A percentile compares a stretch with the other conserved stretches of the same genome.
Conservation (phyloP, 2,329 filamentous ascomycete genomes). For the Orbilia quercus region DNA sequence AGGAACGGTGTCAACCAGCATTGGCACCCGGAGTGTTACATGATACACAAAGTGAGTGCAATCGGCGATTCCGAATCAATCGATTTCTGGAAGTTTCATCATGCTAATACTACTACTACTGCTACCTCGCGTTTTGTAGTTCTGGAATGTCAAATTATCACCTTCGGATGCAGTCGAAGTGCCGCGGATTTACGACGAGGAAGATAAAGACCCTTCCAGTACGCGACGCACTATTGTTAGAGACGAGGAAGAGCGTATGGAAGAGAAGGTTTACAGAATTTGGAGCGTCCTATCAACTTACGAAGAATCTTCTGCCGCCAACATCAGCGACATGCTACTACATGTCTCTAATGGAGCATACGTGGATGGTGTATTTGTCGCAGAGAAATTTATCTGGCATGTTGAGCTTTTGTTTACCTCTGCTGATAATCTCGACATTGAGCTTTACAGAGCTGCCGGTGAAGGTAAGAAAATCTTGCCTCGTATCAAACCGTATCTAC, state of each 20-base stretch:
- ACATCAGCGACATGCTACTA: slow-evolving; percentile 98
- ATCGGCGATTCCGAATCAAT: slow-evolving; percentile 11
- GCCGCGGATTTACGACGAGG: slow-evolving; percentile 62
- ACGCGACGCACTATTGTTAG: slow-evolving; percentile 80
- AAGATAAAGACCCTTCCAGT: slow-evolving; percentile 68
- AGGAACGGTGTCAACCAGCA: slow-evolving; percentile 98
- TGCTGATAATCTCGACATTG: slow-evolving; percentile 83
- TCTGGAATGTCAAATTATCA: slow-evolving; percentile 94
- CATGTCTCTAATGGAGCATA: slow-evolving; percentile 98
- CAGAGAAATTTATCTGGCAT: slow-evolving; percentile 95
- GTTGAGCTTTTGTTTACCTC: slow-evolving; percentile 92
- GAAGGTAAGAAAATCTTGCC: slow-evolving; percentile 72
- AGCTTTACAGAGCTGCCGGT: slow-evolving; percentile 75
- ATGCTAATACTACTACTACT: slow-evolving; percentile 35
- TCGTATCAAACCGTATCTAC: neutral
- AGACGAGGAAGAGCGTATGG: slow-evolving; percentile 89
- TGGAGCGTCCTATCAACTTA: slow-evolving; percentile 98
- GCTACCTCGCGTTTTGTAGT: slow-evolving; percentile 65
- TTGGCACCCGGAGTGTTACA: slow-evolving; percentile 99
- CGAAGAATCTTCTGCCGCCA: slow-evolving; percentile 96
- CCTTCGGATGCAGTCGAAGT: slow-evolving; percentile 68
- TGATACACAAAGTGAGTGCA: slow-evolving; percentile 91
- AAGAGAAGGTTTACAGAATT: slow-evolving; percentile 96
- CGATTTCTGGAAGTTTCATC: neutral
- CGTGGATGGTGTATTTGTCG: slow-evolving; percentile 91